Conservation (phyloP, 345 rosid genomes). For the Diplotaxis tenuifolia region DNA sequence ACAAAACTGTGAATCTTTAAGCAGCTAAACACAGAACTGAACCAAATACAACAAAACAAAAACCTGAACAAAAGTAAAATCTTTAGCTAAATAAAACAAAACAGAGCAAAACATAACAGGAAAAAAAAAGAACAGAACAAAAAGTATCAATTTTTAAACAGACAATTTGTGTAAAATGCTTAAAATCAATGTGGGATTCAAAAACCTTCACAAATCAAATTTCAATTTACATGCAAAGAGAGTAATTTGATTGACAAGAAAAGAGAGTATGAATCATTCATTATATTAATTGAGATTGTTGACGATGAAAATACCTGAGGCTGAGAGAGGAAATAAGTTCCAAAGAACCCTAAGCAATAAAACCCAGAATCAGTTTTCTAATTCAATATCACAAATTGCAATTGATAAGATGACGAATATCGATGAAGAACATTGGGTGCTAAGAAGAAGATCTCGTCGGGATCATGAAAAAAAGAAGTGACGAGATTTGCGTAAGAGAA, state of each 20-base stretch:
- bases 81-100: neutral
- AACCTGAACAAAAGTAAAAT: neutral
- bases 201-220: neutral
- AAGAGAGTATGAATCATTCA: neutral
- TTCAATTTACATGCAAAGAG: neutral
- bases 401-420: conserved; percentile 14
- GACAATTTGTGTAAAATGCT: neutral
- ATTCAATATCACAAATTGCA: neutral
- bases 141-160: neutral
- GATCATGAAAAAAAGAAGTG: conserved; percentile 20
- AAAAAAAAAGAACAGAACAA: no score
- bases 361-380: neutral
- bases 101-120: neutral
- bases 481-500: neutral
- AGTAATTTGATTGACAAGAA: neutral
- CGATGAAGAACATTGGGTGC: conserved; percentile 31
- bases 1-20: neutral
- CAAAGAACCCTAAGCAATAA: conserved; percentile 41
- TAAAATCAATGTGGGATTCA: neutral
- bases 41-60: neutral
- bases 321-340: conserved; percentile 43
- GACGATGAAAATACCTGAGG: conserved; percentile 46
- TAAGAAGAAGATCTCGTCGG: neutral
- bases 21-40: neutral
- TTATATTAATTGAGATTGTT: neutral